Conservation (phyloP, 495 filamentous ascomycete species). For the Oleoguttula mirabilis region DNA sequence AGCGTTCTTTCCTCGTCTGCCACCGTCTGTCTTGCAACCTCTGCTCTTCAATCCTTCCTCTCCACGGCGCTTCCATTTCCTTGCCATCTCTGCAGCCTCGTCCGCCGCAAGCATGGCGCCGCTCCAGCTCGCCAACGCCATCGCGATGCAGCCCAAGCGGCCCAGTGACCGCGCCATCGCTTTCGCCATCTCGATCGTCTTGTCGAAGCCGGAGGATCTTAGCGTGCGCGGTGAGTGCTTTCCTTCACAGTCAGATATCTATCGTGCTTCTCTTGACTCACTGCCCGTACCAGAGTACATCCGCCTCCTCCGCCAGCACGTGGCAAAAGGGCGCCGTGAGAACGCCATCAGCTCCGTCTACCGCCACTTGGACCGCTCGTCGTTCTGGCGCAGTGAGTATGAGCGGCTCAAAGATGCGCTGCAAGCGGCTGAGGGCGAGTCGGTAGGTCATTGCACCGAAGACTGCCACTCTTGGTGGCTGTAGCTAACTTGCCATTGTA, state of each 20-base stretch:
- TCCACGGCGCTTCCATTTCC: no score
- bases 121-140: background rate
- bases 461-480: no score
- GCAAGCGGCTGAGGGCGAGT: constrained; percentile 2
- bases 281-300: constrained; percentile 17
- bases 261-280: background rate
- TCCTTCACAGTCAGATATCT: background rate
- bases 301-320: constrained; percentile 16
- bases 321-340: constrained; percentile 16
- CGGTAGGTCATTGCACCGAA: no score
- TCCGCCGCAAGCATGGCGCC: no score
- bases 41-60: no score
- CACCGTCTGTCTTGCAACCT: no score
- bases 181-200: constrained; percentile 17
- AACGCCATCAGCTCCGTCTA: constrained; percentile 12
- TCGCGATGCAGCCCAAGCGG: background rate
- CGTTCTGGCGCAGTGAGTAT: constrained; percentile 17
- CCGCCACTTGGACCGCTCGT: constrained; percentile 19
- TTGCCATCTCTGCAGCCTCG: no score
- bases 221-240: constrained; percentile 8
- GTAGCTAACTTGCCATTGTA: no score
- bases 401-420: constrained; percentile 6
- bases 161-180: constrained; percentile 15
- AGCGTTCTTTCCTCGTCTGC: no score
- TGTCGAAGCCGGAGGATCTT: constrained; percentile 15